A percentile compares a stretch with the other conserved stretches of the same genome.
These are phyloP conservation scores for Spatholobus suberectus DNA, from an alignment of 306 rosid genomes.

Conservation along the genomic window DNA sequence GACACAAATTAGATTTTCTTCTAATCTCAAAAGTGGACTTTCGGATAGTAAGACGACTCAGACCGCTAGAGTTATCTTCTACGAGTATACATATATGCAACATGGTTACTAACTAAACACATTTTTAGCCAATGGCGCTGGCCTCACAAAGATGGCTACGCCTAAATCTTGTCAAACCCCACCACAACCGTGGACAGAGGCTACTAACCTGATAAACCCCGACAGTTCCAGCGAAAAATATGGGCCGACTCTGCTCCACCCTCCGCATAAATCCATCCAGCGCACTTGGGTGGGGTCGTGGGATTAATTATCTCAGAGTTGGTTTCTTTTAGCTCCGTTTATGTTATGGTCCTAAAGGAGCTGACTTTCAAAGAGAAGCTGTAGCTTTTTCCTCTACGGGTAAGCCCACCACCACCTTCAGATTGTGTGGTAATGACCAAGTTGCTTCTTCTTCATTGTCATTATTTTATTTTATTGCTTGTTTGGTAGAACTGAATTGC, in stretches of 20 bases:
- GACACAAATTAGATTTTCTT: conserved; percentile 2
- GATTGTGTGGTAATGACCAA: conserved; percentile 50
- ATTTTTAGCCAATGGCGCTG: conserved; percentile 68
- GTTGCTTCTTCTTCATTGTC: background rate
- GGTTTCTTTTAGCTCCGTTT: background rate
- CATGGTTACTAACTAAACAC: background rate
- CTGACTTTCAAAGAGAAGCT: conserved; percentile 71
- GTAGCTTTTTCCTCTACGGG: conserved; percentile 69
- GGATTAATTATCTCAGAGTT: background rate
- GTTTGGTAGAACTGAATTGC: background rate
- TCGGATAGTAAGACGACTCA: background rate
- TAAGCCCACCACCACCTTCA: conserved; percentile 27
- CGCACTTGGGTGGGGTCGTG: background rate
- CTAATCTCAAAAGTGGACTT: background rate
- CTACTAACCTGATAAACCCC: background rate
- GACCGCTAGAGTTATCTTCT: background rate
- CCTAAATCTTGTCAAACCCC: conserved; percentile 48
- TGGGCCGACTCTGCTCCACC: background rate
- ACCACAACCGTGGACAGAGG: conserved; percentile 34
- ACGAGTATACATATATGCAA: background rate
- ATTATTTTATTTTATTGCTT: background rate
- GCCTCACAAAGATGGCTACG: conserved; percentile 68
- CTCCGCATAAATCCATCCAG: background rate
- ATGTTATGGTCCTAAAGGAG: conserved; percentile 46
- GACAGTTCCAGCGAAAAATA: background rate